phyloP scores from a whole-genome alignment of 106 monocot genomes.

The Triglochin maritima region DNA sequence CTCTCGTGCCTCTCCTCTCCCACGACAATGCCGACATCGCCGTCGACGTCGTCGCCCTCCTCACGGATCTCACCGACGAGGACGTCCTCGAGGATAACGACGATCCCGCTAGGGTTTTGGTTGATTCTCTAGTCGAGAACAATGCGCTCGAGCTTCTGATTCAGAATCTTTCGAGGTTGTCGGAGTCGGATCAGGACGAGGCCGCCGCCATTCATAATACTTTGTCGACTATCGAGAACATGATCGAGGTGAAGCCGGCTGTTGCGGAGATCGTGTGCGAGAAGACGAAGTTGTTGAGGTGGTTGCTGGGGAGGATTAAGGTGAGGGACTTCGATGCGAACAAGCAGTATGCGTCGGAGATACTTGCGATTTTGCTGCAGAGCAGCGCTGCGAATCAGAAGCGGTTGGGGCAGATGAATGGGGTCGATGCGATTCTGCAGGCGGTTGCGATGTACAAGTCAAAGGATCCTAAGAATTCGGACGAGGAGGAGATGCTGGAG shows the following conservation, averaged over 20 bases:
- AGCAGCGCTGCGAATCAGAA: constrained; percentile 83
- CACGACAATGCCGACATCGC: constrained; percentile 91
- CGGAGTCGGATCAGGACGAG: constrained; percentile 85
- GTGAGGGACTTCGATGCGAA: constrained; percentile 84
- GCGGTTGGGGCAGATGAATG: constrained; percentile 89
- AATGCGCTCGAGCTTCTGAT: constrained; percentile 81
- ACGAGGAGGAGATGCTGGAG: constrained; percentile 99
- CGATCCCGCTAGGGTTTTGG: constrained; percentile 51
- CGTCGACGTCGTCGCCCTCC: constrained; percentile 60
- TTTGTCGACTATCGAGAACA: constrained; percentile 68
- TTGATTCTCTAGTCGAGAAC: constrained; percentile 71
- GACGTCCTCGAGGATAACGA: constrained; percentile 77
- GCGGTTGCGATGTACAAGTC: constrained; percentile 97
- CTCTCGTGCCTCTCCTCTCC: constrained; percentile 54
- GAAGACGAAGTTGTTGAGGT: constrained; percentile 59
- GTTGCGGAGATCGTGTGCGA: constrained; percentile 78
- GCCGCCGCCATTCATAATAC: constrained; percentile 71
- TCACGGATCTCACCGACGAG: constrained; percentile 79
- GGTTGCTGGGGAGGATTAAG: constrained; percentile 43
- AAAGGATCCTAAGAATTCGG: constrained; percentile 76
- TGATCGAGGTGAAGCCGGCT: constrained; percentile 44
- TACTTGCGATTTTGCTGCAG: constrained; percentile 85
- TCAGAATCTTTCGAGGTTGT: constrained; percentile 66
- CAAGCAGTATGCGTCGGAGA: constrained; percentile 33
- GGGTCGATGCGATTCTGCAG: constrained; percentile 83